These are phyloP conservation scores for Microcyclospora tardicrescens DNA, from an alignment of 2,329 filamentous ascomycete genomes.

Conservation along the genomic window DNA sequence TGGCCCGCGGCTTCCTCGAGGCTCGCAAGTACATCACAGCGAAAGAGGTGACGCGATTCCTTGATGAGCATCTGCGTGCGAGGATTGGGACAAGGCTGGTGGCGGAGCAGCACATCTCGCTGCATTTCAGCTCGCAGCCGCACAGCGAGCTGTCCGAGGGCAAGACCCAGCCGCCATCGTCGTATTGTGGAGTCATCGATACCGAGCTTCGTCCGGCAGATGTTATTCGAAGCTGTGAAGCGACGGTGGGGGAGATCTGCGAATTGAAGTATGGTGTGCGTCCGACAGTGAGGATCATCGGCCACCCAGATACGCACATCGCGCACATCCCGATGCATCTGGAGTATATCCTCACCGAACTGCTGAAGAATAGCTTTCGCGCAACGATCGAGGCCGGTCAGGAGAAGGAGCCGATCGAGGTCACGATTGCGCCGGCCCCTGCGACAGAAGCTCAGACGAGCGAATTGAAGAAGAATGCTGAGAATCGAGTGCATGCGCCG, in stretches of 20 bases:
- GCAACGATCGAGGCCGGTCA: conserved; percentile 78
- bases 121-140: conserved; percentile 64
- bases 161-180: conserved; percentile 33
- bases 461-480: conserved; percentile 10
- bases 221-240: conserved; percentile 72
- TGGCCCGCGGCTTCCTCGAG: conserved; percentile 86
- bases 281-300: conserved; percentile 67
- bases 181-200: conserved; percentile 91
- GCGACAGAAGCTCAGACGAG: conserved; percentile 22
- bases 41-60: conserved; percentile 71
- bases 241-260: conserved; percentile 89
- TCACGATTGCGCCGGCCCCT: conserved; percentile 71
- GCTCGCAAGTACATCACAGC: conserved; percentile 80
- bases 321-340: conserved; percentile 92
- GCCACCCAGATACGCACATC: conserved; percentile 76
- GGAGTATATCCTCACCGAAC: conserved; percentile 92
- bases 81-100: conserved; percentile 89
- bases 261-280: conserved; percentile 89
- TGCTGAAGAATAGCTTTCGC: conserved; percentile 93
- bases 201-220: conserved; percentile 70
- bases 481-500: conserved; percentile 4
- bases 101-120: conserved; percentile 89
- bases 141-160: conserved; percentile 43
- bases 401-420: conserved; percentile 68
- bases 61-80: conserved; percentile 86